phyloP scores from a whole-genome alignment of 805 yeast species.

The Teunomyces kruisii region DNA sequence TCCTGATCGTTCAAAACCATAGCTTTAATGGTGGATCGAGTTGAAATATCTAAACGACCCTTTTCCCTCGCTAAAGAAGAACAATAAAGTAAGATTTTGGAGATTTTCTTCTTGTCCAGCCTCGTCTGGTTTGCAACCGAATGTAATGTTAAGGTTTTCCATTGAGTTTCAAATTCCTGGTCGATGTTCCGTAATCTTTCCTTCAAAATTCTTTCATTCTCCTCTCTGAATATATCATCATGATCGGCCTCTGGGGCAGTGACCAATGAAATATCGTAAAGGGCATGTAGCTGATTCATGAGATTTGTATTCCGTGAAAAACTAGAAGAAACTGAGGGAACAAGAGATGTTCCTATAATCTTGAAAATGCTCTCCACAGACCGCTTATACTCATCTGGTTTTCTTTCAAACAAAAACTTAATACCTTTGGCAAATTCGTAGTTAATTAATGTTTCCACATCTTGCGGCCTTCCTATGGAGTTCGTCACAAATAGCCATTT shows the following conservation, averaged over 20 bases:
- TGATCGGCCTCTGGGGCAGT: conserved; percentile 12
- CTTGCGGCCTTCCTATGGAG: conserved; percentile 37
- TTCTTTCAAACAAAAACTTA: conserved; percentile 36
- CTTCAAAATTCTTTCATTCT: conserved; percentile 20
- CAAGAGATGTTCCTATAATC: conserved; percentile 60
- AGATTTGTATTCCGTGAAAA: conserved; percentile 36
- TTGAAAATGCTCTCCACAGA: conserved; percentile 53
- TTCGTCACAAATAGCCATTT: conserved; percentile 63
- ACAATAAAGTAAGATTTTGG: conserved; percentile 54
- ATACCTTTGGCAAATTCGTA: conserved; percentile 68
- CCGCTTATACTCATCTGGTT: conserved; percentile 30
- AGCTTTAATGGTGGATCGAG: conserved; percentile 64
- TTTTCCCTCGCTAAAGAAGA: conserved; percentile 68
- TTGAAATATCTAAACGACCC: conserved; percentile 69
- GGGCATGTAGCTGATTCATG: conserved; percentile 37
- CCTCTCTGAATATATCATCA: conserved; percentile 10
- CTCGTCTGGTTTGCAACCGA: conserved; percentile 40
- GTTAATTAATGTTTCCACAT: conserved; percentile 54
- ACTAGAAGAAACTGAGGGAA: conserved; percentile 36
- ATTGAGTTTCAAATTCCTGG: conserved; percentile 53
- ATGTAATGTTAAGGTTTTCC: conserved; percentile 60
- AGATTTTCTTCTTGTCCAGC: conserved; percentile 35
- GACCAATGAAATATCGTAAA: conserved; percentile 34
- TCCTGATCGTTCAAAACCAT: conserved; percentile 39
- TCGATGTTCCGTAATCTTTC: conserved; percentile 35